Evolutionary conservation across 1,284 basidiomycete genomes (phyloP).

Genomic region (Microstroma glucosiphilum): DNA sequence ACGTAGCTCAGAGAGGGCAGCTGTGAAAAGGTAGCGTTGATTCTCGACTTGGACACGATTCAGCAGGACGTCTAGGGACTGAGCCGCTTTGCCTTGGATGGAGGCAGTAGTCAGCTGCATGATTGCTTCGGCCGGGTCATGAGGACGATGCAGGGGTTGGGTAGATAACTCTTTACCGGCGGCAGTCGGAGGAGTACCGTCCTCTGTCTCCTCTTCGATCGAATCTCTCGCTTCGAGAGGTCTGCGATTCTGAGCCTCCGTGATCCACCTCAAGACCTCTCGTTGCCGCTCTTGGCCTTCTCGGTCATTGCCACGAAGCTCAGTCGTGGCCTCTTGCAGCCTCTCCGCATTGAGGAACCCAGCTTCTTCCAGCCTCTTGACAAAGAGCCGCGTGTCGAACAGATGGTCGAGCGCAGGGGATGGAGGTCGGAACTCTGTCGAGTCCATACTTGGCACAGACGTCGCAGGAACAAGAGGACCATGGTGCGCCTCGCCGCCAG

Average conservation of each 20-base stretch:
- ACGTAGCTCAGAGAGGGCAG: slow-evolving; percentile 82
- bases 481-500: background rate
- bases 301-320: background rate
- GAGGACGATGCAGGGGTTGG: slow-evolving; percentile 16
- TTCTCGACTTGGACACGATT: slow-evolving; percentile 46
- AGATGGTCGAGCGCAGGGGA: background rate
- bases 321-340: background rate
- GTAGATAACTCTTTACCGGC: slow-evolving; percentile 7
- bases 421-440: background rate
- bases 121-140: slow-evolving; percentile 53
- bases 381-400: slow-evolving; percentile 6
- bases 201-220: background rate
- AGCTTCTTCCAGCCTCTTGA: slow-evolving; percentile 3
- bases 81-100: background rate
- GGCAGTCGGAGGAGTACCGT: slow-evolving; percentile 1
- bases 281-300: background rate
- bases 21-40: slow-evolving; percentile 87
- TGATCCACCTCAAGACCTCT: background rate
- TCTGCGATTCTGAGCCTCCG: background rate
- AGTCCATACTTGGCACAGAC: background rate
- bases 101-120: slow-evolving; percentile 73
- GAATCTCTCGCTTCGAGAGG: background rate
- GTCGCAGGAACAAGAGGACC: background rate
- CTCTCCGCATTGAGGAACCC: slow-evolving; percentile 13
- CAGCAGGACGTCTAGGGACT: slow-evolving; percentile 66